phyloP scores from a whole-genome alignment of 345 rosid genomes.

The Arabidopsis thaliana region DNA sequence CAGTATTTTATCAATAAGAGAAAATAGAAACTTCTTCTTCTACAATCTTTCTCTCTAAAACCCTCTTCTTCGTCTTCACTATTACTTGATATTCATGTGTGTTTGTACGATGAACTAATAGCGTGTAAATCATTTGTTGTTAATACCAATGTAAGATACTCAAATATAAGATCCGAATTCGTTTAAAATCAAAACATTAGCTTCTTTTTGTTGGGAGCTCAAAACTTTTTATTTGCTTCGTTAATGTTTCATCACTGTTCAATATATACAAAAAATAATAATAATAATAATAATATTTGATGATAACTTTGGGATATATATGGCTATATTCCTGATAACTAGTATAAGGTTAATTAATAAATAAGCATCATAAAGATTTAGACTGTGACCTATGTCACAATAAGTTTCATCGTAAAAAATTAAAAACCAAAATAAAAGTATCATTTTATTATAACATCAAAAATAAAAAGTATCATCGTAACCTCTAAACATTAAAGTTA shows the following conservation, averaged over 20 bases:
- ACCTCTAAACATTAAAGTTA: no score
- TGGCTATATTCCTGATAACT: neutral
- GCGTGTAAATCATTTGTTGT: neutral
- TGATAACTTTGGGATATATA: neutral
- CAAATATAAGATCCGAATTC: neutral
- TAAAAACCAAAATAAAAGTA: no score
- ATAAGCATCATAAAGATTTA: neutral
- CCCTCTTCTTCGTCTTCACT: no score
- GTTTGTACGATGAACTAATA: neutral
- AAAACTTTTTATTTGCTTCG: neutral
- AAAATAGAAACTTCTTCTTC: no score
- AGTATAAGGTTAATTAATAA: neutral
- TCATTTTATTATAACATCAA: no score
- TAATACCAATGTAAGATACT: neutral
- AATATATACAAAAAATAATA: neutral
- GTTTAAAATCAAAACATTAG: neutral
- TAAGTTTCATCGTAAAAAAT: neutral
- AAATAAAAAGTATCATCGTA: no score
- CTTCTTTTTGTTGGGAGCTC: neutral
- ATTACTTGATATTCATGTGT: neutral
- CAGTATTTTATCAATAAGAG: no score
- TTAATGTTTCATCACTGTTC: conserved; percentile 1
- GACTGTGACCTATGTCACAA: neutral
- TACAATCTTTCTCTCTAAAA: no score
- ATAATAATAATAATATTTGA: neutral